A percentile compares a stretch with the other conserved stretches of the same genome.
Evolutionary conservation across 192 early-diverging fungal genomes (phyloP).

Genomic region (Coemansia guatemalensis): DNA sequence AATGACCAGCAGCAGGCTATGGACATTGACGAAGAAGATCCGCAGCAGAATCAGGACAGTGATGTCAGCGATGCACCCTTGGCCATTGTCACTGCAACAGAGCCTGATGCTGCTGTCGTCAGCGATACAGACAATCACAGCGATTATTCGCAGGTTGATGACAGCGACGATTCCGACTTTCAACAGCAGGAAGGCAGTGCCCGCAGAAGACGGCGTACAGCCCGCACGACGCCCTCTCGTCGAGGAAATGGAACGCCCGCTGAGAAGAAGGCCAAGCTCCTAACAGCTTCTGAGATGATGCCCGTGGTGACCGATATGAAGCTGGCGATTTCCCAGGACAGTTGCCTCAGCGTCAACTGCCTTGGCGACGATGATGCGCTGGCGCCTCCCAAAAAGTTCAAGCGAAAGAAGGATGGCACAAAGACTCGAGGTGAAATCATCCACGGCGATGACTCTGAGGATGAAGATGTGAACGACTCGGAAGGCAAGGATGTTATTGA

Average conservation of each 20-base stretch:
- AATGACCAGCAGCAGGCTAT: too few relatives aligned
- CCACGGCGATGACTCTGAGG: too few relatives aligned
- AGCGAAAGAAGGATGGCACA: slow-evolving; percentile 14
- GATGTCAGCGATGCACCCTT: background rate
- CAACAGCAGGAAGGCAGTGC: background rate
- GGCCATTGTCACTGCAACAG: background rate
- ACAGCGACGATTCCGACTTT: slow-evolving; percentile 5
- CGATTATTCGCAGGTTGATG: too few relatives aligned
- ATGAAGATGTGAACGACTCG: too few relatives aligned
- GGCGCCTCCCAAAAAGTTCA: slow-evolving; percentile 3
- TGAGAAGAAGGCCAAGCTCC: background rate
- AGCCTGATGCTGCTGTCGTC: background rate
- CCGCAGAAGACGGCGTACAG: background rate
- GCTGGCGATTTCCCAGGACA: slow-evolving; percentile 17
- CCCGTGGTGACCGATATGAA: slow-evolving; percentile 39
- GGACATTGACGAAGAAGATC: too few relatives aligned
- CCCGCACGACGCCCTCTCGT: too few relatives aligned
- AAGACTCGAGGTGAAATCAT: slow-evolving; percentile 9
- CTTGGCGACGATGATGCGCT: too few relatives aligned
- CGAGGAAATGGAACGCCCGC: too few relatives aligned
- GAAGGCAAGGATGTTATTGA: background rate
- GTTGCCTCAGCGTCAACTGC: background rate
- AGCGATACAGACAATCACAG: too few relatives aligned
- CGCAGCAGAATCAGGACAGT: too few relatives aligned
- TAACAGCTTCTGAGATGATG: slow-evolving; percentile 32